These are phyloP conservation scores for Hypoxylon perforatum DNA, from an alignment of 495 filamentous ascomycete genomes.

Conservation along the genomic window DNA sequence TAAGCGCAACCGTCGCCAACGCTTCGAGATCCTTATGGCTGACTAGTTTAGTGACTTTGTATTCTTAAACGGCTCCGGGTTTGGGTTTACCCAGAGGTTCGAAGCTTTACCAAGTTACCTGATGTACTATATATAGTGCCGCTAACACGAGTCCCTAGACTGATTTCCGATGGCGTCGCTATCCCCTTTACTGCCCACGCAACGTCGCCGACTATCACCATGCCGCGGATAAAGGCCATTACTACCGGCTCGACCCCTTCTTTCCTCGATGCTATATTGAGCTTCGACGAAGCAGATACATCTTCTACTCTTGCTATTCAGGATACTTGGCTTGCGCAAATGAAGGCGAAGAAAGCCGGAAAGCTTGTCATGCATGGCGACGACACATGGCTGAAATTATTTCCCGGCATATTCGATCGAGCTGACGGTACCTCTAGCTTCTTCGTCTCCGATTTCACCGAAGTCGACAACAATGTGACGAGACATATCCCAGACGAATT, in stretches of 20 bases:
- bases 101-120: slow-evolving; percentile 21
- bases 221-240: slow-evolving; percentile 97
- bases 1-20: slow-evolving; percentile 5
- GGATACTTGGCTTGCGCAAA: slow-evolving; percentile 95
- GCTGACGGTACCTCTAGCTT: slow-evolving; percentile 96
- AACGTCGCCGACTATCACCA: slow-evolving; percentile 95
- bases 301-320: slow-evolving; percentile 84
- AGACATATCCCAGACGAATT: slow-evolving; percentile 73
- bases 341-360: slow-evolving; percentile 75
- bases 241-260: slow-evolving; percentile 96
- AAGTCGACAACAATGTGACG: slow-evolving; percentile 98
- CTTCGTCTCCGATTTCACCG: slow-evolving; percentile 97
- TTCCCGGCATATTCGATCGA: slow-evolving; percentile 85
- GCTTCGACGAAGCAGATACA: slow-evolving; percentile 94
- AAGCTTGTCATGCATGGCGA: slow-evolving; percentile 96
- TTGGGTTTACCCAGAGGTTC: slow-evolving; percentile 89
- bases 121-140: not conserved
- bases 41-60: slow-evolving; percentile 84
- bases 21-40: slow-evolving; percentile 10
- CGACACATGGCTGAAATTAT: slow-evolving; percentile 98
- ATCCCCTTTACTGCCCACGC: slow-evolving; percentile 96
- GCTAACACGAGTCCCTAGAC: slow-evolving; percentile 60
- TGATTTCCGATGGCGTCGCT: slow-evolving; percentile 84
- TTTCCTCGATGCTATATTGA: slow-evolving; percentile 96
- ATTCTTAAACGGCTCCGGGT: slow-evolving; percentile 82